These are phyloP conservation scores for Candida bentonensis DNA, from an alignment of 805 yeast species.

Conservation along the genomic window DNA sequence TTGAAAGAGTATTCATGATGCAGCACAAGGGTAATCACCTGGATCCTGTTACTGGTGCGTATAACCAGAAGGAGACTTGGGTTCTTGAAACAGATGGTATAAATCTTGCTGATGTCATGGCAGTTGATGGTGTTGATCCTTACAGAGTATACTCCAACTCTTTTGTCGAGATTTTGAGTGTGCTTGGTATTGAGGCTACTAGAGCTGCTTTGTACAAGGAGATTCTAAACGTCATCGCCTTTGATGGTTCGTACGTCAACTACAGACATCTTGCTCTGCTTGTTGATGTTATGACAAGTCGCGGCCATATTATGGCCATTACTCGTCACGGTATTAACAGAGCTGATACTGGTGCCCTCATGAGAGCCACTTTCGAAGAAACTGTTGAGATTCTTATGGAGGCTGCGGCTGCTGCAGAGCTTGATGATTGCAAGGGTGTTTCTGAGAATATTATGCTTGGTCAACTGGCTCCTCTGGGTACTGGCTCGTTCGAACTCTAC, in stretches of 20 bases:
- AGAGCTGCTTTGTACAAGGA: constrained; percentile 88
- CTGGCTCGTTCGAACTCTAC: constrained; percentile 94
- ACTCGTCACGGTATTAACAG: constrained; percentile 99
- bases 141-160: constrained; percentile 88
- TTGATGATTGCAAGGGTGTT: constrained; percentile 97
- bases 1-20: constrained; percentile 63
- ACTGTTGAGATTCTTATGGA: constrained; percentile 95
- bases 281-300: constrained; percentile 96
- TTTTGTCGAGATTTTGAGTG: constrained; percentile 88
- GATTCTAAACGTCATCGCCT: constrained; percentile 92
- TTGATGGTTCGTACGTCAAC: constrained; percentile 98
- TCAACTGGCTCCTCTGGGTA: constrained; percentile 97
- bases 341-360: constrained; percentile 95
- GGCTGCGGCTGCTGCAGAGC: constrained; percentile 96
- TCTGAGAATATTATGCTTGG: constrained; percentile 97
- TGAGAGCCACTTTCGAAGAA: constrained; percentile 99
- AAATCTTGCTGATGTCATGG: constrained; percentile 86
- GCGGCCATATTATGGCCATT: constrained; percentile 96
- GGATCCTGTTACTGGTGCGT: constrained; percentile 74
- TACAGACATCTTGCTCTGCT: constrained; percentile 96
- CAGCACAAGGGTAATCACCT: constrained; percentile 26
- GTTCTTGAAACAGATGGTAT: constrained; percentile 98
- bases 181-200: constrained; percentile 96
- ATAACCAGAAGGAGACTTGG: constrained; percentile 86
- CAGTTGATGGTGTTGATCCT: constrained; percentile 89